Evolutionary conservation across 176 grass and related monocot genomes (phyloP), one percentile per base, ranked within the genome.

Genomic region (Oryza punctata): DNA sequence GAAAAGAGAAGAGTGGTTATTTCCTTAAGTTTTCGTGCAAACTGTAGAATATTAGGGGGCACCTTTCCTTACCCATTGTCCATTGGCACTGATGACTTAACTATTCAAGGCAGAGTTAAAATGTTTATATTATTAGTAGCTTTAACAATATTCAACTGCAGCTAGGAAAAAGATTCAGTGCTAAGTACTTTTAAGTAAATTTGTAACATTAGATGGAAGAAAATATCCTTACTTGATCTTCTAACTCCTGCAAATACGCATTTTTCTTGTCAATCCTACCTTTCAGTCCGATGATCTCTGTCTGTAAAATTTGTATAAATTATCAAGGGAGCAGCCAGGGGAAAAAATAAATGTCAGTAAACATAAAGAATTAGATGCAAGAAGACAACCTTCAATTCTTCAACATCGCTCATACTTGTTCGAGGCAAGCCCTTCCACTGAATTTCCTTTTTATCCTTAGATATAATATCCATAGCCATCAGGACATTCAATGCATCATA

Each of bases 401-500:
- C 97, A 45, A 96, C 79, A 81, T 99, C 97, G 73, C 87, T 91
- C 82, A 92, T 77, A 90, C 88, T 99, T 12, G 89, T 99, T 59
- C 86, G 84, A 69, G 97, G 97, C 83, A 99, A 94, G n/a, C 97
- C 97, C 79, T 89, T 99, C 97, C 97, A 99, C 35, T 96, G 97
- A 87, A 99, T 96, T 81, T 99, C 97, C 72, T 99, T 99, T 86
- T 99, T 99, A 87, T 99, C 97, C 90, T 99, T 99, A 69, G 93
- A 96, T 76, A 99, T 94, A 90, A 99, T 99, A 69, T 96, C 97
- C 93, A 99, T 94, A 26, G 97, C 97, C 97, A 99, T 99, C 35
- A 99, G 85, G 68, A 99, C 96, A 67, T 99, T 99, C 49, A 99
- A 50, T 8, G 93, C 96, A 89, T 99, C 93, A 81, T 99, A 99